Evolutionary conservation across 1,284 basidiomycete species (phyloP), one percentile per base, ranked within the genome.

Genomic region (Volvariella surrecta): DNA sequence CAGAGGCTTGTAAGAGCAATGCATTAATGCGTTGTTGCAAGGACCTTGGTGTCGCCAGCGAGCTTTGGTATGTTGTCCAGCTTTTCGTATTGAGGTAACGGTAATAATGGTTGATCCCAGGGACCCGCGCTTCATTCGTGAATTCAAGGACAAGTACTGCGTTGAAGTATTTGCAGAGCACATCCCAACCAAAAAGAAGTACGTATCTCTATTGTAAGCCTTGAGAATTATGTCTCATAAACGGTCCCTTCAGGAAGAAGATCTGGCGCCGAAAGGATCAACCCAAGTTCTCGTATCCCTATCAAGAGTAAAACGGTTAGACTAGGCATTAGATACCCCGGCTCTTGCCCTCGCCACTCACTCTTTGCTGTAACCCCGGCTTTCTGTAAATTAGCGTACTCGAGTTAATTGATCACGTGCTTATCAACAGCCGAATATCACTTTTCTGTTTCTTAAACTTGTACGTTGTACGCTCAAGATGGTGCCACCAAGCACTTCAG

Each of bases 11-110:
- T 67, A 99, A 98, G 66, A 91, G 87, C 55, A 98, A 99, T 53
- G 95, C 95, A 1, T 70, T 99, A 31, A 97, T 98, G 94, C 74
- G 95, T 24, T 98, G 95, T 62, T 96, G 92, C 69, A 99, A 99
- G 60, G 95, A 99, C 58, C 68, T 99, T 28, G 95, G 95, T 4
- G 76, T 99, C 52, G 95, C 95, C 0, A 93, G 89, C 56, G 95
- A 98, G 65, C 80, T 99, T 24, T 99, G 95, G 93, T 90, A 54
- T 49, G 74, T 50, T 9, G 3, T 17, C n/a, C 21, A 32, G 32
- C 16, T 16, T 40, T 11, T 9, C 28, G n/a, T 11, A 15, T 31
- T 15, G 15, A 9, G 7, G 3, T 28, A n/a, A n/a, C n/a, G 22
- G 11, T 32, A 6, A 22, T 30, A 32, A 28, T 18, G 39, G 21